A percentile compares a stretch with the other conserved stretches of the same genome.
phyloP scores from a whole-genome alignment of 495 filamentous ascomycete genomes.

The Neurospora sp. region DNA sequence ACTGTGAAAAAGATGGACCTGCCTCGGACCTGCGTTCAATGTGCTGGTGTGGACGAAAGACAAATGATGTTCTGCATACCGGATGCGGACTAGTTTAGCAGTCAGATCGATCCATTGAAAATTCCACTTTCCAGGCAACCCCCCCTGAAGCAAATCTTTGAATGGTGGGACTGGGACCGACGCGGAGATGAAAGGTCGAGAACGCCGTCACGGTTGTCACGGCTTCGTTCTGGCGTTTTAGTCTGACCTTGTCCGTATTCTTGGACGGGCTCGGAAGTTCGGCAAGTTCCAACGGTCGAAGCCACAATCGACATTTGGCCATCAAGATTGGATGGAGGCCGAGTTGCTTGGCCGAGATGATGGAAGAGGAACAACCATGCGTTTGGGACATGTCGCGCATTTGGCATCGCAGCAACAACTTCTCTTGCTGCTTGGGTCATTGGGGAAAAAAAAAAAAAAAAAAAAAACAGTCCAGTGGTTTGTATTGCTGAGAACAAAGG shows the following conservation, averaged over 20 bases:
- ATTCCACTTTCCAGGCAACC: background rate
- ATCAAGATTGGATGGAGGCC: background rate
- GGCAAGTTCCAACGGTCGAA: background rate
- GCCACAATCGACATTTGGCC: background rate
- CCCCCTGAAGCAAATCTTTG: background rate
- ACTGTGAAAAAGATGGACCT: too few species aligned
- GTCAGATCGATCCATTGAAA: background rate
- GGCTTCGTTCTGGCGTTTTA: background rate
- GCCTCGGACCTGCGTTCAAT: too few species aligned
- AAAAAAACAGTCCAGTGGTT: background rate
- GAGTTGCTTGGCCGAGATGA: background rate
- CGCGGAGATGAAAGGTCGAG: background rate
- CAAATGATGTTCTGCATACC: background rate
- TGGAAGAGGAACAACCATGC: too few species aligned
- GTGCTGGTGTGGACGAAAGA: too few species aligned
- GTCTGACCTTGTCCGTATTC: background rate
- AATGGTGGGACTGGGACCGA: background rate
- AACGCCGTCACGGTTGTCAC: background rate
- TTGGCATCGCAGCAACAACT: background rate
- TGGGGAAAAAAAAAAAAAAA: background rate
- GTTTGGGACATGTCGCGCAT: too few species aligned
- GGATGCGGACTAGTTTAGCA: background rate
- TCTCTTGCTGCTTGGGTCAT: background rate
- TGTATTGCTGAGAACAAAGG: background rate
- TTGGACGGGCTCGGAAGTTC: background rate